Conservation (phyloP, 768 basidiomycete genomes). For the Mrakia blollopis region DNA sequence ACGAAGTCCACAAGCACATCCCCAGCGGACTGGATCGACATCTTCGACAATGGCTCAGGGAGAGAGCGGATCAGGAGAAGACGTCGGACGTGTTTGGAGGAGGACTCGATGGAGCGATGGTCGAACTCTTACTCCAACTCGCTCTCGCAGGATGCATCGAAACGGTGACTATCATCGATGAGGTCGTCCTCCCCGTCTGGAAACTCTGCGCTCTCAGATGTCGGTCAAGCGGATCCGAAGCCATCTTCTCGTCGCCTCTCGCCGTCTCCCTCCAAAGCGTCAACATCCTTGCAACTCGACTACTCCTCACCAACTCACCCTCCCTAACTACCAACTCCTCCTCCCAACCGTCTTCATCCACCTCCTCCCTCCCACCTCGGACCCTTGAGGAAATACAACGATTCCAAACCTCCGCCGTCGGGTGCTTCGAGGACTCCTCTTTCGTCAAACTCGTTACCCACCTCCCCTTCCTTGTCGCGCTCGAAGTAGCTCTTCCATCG, state of each 20-base stretch:
- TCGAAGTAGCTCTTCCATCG: slow-evolving; percentile 14
- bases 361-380: neutral
- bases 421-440: neutral
- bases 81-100: slow-evolving; percentile 4
- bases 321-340: neutral
- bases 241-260: neutral
- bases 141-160: slow-evolving; percentile 10
- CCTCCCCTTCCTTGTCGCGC: slow-evolving; percentile 18
- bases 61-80: neutral
- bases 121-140: slow-evolving; percentile 6
- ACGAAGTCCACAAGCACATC: slow-evolving; percentile 21
- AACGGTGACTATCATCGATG: slow-evolving; percentile 4
- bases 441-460: slow-evolving; percentile 23
- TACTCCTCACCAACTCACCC: slow-evolving; percentile 7
- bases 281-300: slow-evolving; percentile 12
- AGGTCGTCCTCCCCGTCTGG: slow-evolving; percentile 26
- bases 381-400: slow-evolving; percentile 22
- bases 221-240: slow-evolving; percentile 9
- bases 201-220: slow-evolving; percentile 8
- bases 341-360: neutral
- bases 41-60: slow-evolving; percentile 13
- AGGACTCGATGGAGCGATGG: slow-evolving; percentile 7
- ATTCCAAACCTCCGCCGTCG: slow-evolving; percentile 15
- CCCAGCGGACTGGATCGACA: slow-evolving; percentile 20
- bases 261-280: neutral